Base-by-base conservation (phyloP, 306 rosid genomes). In the Fragaria iinumae region DNA sequence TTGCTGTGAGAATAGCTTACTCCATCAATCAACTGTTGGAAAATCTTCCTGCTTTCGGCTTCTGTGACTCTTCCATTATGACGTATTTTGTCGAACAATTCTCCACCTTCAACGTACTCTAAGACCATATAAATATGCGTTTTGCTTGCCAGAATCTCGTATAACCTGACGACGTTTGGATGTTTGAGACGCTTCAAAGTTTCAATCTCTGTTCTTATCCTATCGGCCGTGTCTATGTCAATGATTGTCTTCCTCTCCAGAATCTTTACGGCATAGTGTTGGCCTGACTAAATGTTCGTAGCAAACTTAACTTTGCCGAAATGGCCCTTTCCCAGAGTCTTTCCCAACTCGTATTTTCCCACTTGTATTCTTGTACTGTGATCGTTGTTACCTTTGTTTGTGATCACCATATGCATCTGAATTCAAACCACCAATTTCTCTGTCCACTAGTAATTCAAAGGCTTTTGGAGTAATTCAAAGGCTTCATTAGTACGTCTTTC, bases 11-110 rank as follows among this genome's bases (percentile, higher is more conserved):
- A 94, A 80, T 92, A 88, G 82, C 93, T 88, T 55, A 94, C 97
- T 43, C 92, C 97, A 6, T 94, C 98, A 79, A 94, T 82, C 75
- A 94, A 84, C 70, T 90, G 97, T 71, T 94, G 98, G 77, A 92
- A 92, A 72, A 91, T 23, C 85, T 89, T 92, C 83, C 91, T 89
- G 27, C 91, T 91, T 83, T 69, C 79, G 12, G 59, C 27, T 82
- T 94, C 98, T 0, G 68, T 18, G 65, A 89, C 80, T 81, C 83
- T 92, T n/a, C 97, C 96, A 11, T 91, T 97, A 65, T 18, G 23
- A 18, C 9, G 11, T 2, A 92, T 85, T 77, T 71, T 90, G 53
- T 92, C 85, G 75, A 88, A 92, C 85, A 94, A 77, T 69, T 94
- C 98, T 48, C 96, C 96, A 3, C 96, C 97, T 1, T 69, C 85